Conservation (phyloP, 2,329 filamentous ascomycete genomes). For the Paecilomyces variotii region DNA sequence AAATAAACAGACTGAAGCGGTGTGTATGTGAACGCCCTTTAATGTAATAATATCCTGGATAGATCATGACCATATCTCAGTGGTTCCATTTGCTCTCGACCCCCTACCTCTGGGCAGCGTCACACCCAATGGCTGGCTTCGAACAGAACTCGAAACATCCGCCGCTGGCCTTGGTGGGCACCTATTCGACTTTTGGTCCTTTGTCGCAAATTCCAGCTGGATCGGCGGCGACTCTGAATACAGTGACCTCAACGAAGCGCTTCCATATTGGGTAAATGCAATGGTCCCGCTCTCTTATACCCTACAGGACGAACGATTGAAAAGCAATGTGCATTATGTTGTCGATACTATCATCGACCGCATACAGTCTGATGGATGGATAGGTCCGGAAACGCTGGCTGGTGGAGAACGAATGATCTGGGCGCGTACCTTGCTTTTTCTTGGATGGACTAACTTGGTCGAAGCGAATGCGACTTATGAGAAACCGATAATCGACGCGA, state of each 20-base stretch:
- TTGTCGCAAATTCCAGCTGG: conserved; percentile 45
- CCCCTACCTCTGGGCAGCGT: conserved; percentile 42
- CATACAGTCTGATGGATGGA: conserved; percentile 49
- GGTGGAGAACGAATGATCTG: conserved; percentile 42
- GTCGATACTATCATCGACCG: conserved; percentile 42
- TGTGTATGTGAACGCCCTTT: background rate
- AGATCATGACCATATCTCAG: background rate
- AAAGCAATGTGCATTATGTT: conserved; percentile 40
- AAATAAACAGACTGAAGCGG: background rate
- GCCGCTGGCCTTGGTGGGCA: conserved; percentile 48
- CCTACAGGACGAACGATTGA: conserved; percentile 42
- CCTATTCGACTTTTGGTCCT: conserved; percentile 49
- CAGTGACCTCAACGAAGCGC: conserved; percentile 45
- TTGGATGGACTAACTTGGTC: conserved; percentile 42
- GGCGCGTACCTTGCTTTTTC: conserved; percentile 45
- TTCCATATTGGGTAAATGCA: conserved; percentile 53
- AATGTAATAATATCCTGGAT: background rate
- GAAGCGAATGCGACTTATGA: conserved; percentile 41
- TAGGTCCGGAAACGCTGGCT: conserved; percentile 43
- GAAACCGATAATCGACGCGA: conserved; percentile 39
- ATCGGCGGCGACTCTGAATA: conserved; percentile 46
- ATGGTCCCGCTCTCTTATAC: conserved; percentile 49
- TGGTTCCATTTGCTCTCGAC: conserved; percentile 5
- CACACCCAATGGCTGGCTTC: conserved; percentile 45
- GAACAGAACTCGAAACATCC: conserved; percentile 42